Base-by-base conservation (phyloP, 371 early-diverging fungal genomes). In the Actinomortierella ambigua region DNA sequence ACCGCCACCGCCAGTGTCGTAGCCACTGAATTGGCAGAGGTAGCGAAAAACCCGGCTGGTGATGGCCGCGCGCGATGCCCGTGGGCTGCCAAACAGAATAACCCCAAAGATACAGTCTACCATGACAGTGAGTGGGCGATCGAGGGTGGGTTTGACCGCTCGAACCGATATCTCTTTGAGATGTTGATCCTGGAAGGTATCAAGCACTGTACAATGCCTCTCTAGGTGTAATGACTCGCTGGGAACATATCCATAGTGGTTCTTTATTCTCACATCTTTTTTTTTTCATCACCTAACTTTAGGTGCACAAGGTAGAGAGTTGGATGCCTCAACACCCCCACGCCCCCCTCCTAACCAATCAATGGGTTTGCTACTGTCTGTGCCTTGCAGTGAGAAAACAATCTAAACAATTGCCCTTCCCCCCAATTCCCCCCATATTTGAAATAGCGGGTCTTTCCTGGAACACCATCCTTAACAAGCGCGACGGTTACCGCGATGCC, bases 141-240 rank as follows among this genome's bases (percentile, higher is more conserved):
- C 6, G 22, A 50, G 15, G 57, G 53, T 15, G 71, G 71, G 23
- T 65, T 70, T 48, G 48, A 70, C 48, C 71, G 65, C 26, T 53
- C 71, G n/a, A 70, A 70, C n/a, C 61, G 71, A 0, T 62, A 70
- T 34, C 66, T 70, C 56, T 70, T 70, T 65, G 71, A 70, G 39
- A 62, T 70, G 63, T 34, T 70, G 23, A 70, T 70, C 44, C 53
- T 70, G 11, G 71, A 70, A 56, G 71, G 68, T 61, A 58, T n/a
- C n/a, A n/a, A n/a, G n/a, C n/a, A n/a, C n/a, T n/a, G n/a, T n/a
- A n/a, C n/a, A n/a, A n/a, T n/a, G n/a, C n/a, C n/a, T n/a, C n/a
- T n/a, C n/a, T n/a, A n/a, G n/a, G n/a, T n/a, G n/a, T n/a, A n/a
- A n/a, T n/a, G n/a, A n/a, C n/a, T n/a, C n/a, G n/a, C n/a, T n/a